Percentiles rank a stretch among this genome's conserved stretches.
These are phyloP conservation scores for Euphorbia celastroides DNA, from an alignment of 441 rosid species.

Conservation along the genomic window DNA sequence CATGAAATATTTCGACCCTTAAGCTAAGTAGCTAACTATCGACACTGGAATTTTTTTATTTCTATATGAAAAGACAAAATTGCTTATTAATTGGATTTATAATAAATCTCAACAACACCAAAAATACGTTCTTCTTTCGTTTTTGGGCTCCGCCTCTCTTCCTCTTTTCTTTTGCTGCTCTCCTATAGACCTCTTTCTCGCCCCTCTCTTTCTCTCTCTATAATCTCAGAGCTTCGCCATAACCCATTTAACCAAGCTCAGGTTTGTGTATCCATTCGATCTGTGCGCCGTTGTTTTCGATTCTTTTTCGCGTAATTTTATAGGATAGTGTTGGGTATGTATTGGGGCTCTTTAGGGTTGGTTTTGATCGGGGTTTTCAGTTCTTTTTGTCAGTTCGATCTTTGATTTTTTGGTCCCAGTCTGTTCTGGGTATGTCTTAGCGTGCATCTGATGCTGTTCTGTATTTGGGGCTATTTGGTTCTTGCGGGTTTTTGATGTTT, in stretches of 20 bases:
- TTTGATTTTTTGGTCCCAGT: conserved; percentile 3
- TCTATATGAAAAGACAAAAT: neutral
- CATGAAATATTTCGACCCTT: too few species aligned
- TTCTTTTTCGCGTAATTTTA: neutral
- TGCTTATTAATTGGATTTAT: conserved; percentile 2
- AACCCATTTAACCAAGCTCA: conserved; percentile 28
- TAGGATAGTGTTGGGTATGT: too few species aligned
- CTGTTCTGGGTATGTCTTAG: conserved; percentile 19
- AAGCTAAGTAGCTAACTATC: too few species aligned
- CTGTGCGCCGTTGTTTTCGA: conserved; percentile 19
- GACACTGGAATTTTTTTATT: neutral
- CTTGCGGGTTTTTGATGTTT: conserved; percentile 3
- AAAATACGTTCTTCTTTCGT: neutral
- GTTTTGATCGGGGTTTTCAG: conserved; percentile 39
- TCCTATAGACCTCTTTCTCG: conserved; percentile 25
- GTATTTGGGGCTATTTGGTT: conserved; percentile 6
- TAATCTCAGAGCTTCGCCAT: conserved; percentile 31
- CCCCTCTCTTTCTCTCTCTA: conserved; percentile 25
- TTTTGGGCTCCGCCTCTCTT: conserved; percentile 21
- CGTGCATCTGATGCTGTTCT: conserved; percentile 25
- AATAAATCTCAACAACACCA: conserved; percentile 1
- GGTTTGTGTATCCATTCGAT: conserved; percentile 45
- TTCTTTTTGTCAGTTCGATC: conserved; percentile 22
- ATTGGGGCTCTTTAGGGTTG: conserved; percentile 28
- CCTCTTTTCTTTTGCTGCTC: conserved; percentile 19